Evolutionary conservation across 345 rosid species (phyloP), one percentile per base, ranked within the genome.

Genomic region (Rhizophora mangle): DNA sequence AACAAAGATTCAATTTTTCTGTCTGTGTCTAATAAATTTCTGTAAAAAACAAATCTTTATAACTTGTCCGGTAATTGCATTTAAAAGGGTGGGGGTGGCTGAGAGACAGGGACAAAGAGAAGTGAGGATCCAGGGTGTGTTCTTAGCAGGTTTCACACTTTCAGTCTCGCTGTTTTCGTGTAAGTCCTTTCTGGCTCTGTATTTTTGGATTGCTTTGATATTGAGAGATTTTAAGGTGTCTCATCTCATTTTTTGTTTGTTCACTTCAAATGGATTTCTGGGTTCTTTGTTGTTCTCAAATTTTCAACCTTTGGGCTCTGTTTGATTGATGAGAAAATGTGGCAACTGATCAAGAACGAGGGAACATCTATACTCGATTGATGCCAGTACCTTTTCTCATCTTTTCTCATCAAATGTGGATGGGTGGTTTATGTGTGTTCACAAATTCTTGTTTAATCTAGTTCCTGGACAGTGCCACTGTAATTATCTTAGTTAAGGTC

Each of bases 161-260:
- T 43, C 8, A 34, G 5, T 11, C 63, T 36, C 18, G 3, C 39
- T 62, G 46, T 37, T 55, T 61, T 32, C n/a, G 39, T 66, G 84
- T 83, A 68, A 76, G 87, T 69, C 26, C 30, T 30, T 37, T 76
- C 60, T 62, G 49, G 18, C 49, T 13, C 49, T 43, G 49, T 43
- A 43, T 43, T 43, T 43, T 43, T 43, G 49, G 49, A 43, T 43
- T 43, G 49, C 49, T 43, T 43, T 13, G 18, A 11, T 43, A 11
- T 43, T 13, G 16, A 3, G n/a, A 34, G 53, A 62, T 29, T 65
- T 6, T 30, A 7, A 9, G 20, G 15, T 54, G 31, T 43, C 49
- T 43, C 15, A 43, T 64, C 8, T 26, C 7, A 6, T 15, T 49
- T 15, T 19, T 24, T 53, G 49, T 64, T 64, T 47, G 65, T 47